A percentile compares a stretch with the other conserved stretches of the same genome.
phyloP scores from a whole-genome alignment of 129 eudicot species.

The Helianthus annuus region HanXRQr2.0-SUNRISE NC_035435.2:127687212-127687711 shows the following conservation, averaged over 20 bases:
- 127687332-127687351: not conserved
- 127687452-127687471: conserved; percentile 98
- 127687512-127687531: conserved; percentile 99
- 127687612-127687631: not conserved
- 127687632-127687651: conserved; percentile 12
- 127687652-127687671: conserved; percentile 94
- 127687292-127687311: not conserved
- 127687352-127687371: not conserved
- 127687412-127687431: conserved; percentile 95
- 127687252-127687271: not conserved
- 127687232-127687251: not conserved
- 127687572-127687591: not conserved
- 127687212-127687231: not conserved
- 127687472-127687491: conserved; percentile 99
- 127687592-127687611: not conserved
- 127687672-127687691: conserved; percentile 91
- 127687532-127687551: conserved; percentile 92
- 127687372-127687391: not conserved
- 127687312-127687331: not conserved
- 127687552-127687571: conserved; percentile 54
- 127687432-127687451: conserved; percentile 99
- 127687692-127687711: conserved; percentile 97
- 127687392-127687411: conserved; percentile 87
- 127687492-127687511: conserved; percentile 97
- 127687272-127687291: not conserved